Base-by-base conservation (phyloP, 2,329 filamentous ascomycete species). In the Exutisphaerella laricina region DNA sequence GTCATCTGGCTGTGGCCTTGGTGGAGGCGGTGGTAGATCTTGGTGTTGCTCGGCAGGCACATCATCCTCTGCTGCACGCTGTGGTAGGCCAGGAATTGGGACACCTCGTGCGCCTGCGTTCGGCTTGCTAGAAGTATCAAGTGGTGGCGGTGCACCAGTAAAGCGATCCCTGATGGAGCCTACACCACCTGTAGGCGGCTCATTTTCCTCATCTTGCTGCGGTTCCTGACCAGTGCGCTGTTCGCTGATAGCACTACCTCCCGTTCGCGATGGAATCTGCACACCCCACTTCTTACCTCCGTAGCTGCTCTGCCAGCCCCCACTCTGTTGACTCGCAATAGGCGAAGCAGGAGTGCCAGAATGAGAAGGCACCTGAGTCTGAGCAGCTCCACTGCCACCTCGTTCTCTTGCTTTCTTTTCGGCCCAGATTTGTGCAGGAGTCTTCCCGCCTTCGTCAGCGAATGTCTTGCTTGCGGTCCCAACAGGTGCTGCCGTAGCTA, bases 401-500 rank as follows among this genome's bases (percentile, higher is more conserved):
- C 82, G 76, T 63, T 92, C 81, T 48, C 81, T 82, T 26, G 86
- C 90, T 72, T 97, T 97, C 72, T 89, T 94, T 72, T 98, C 92
- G 0, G 90, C 90, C 92, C 92, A 98, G 25, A 95, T 70, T 66
- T 98, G 92, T 21, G 92, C 89, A 5, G 92, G 92, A 4, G 92
- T 97, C 73, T 97, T 98, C 49, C 92, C 92, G 50, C 85, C 89
- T 64, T 94, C 74, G 54, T 96, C 89, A 12, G 92, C 92, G 70
- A 97, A 98, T 1, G 88, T 95, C 59, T 88, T 82, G 68, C 88
- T 94, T 26, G 89, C 88, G 52, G 80, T 76, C 18, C 88, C 88
- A 18, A 95, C 75, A 4, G 84, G 80, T 14, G 80, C 68, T 17
- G 78, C 63, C 9, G 58, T 42, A 20, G 79, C 71, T 10, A 48